Base-by-base conservation (phyloP, 345 rosid genomes). In the Microthlaspi erraticum region DNA sequence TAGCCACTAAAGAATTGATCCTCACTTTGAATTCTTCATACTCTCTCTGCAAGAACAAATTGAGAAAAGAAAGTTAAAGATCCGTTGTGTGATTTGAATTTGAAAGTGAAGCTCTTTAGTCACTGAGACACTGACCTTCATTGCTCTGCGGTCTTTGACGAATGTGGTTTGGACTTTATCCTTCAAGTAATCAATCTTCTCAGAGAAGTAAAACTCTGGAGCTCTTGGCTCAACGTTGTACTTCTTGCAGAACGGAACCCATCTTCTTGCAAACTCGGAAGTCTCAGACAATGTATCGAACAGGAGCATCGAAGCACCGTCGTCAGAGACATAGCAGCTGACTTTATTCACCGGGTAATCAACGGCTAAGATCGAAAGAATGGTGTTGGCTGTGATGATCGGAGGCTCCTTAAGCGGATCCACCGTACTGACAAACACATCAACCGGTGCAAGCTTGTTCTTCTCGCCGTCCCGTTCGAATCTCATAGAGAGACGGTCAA, bases 391-490 rank as follows among this genome's bases (percentile, higher is more conserved):
- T 32, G 97, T 91, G 66, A 93, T 89, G 20, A 94, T 94, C 0
- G 99, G 99, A 4, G 99, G 99, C 65, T 94, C 99, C 81, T 94
- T 94, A 39, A 94, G 91, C n/a, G 98, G 97, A 55, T 93, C 99
- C 50, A 93, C 98, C 5, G 96, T 84, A 79, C 97, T 91, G 34
- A 91, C 97, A 56, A 79, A 93, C 70, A 93, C 79, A 71, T 94
- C 97, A 71, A 94, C 90, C 0, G 99, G 89, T 50, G 90, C 87
- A 3, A 94, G 82, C 17, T 65, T 74, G 76, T 89, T 88, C 36
- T 96, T 84, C 52, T 91, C 97, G 0, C 95, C 96, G 53, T 91
- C 99, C 3, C 90, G 73, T 78, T 94, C 97, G 34, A 83, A 94
- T 79, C 96, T 85, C 81, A 87, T 31, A 5, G 99, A 85, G 44